These are phyloP conservation scores for Ambrosiella beaveri DNA, from an alignment of 2,329 filamentous ascomycete genomes.

Conservation along the genomic window DNA sequence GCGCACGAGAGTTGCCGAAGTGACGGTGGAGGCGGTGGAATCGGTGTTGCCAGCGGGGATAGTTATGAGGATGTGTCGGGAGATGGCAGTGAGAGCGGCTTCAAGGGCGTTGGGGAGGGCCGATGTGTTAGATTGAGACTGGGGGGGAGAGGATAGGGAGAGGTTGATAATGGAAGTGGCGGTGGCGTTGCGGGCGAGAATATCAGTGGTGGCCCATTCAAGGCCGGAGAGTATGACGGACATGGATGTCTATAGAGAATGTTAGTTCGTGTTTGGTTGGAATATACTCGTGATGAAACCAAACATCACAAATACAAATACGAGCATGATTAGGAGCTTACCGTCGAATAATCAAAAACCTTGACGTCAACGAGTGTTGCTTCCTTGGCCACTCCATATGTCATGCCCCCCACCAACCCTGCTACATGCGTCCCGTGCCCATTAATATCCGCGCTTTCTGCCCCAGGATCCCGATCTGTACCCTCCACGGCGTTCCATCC, in stretches of 20 bases:
- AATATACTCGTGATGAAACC: neutral
- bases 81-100: neutral
- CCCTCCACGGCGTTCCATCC: conserved; percentile 16
- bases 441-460: conserved; percentile 17
- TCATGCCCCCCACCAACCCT: conserved; percentile 20
- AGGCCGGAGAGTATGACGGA: conserved; percentile 22
- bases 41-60: neutral
- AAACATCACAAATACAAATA: neutral
- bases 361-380: conserved; percentile 27
- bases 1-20: neutral
- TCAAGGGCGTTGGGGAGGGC: neutral
- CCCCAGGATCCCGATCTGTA: conserved; percentile 8
- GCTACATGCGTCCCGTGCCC: conserved; percentile 27
- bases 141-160: conserved; percentile 22
- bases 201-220: conserved; percentile 21
- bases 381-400: conserved; percentile 27
- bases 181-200: conserved; percentile 14
- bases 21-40: neutral
- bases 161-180: conserved; percentile 25
- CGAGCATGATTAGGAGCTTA: neutral
- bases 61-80: neutral
- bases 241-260: neutral
- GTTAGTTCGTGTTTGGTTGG: neutral
- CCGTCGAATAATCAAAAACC: conserved; percentile 24
- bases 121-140: neutral